Conservation (phyloP, 495 filamentous ascomycete genomes). For the Podospora comata region DNA sequence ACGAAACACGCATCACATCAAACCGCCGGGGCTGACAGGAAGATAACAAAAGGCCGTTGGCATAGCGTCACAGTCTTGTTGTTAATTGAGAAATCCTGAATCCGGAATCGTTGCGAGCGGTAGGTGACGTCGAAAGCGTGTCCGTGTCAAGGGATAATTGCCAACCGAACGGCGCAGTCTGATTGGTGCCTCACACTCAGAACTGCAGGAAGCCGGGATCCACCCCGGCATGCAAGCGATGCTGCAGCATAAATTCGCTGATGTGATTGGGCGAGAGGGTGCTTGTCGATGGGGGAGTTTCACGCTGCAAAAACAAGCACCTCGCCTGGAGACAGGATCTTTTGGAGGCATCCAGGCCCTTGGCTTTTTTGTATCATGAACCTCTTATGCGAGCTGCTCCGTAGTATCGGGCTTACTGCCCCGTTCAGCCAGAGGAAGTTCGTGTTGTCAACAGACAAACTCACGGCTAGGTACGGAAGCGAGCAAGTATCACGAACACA, state of each 20-base stretch:
- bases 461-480: not conserved
- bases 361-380: not conserved
- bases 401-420: not conserved
- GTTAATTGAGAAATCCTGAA: constrained; percentile 12
- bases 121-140: constrained; percentile 24
- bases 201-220: constrained; percentile 1
- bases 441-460: not conserved
- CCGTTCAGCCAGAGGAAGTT: not conserved
- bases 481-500: not conserved
- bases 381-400: not conserved
- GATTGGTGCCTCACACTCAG: constrained; percentile 13
- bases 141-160: constrained; percentile 33
- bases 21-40: not conserved
- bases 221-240: constrained; percentile 7
- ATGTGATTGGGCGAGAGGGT: not conserved
- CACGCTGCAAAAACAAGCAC: not conserved
- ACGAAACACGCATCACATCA: not conserved
- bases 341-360: not conserved
- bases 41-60: not conserved
- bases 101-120: constrained; percentile 18
- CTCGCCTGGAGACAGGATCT: not conserved
- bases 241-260: not conserved
- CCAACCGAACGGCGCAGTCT: constrained; percentile 10
- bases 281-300: not conserved
- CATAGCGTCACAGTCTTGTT: not conserved